Evolutionary conservation across 2,329 filamentous ascomycete genomes (phyloP), one percentile per base, ranked within the genome.

Genomic region (Penicillium sp.): DNA sequence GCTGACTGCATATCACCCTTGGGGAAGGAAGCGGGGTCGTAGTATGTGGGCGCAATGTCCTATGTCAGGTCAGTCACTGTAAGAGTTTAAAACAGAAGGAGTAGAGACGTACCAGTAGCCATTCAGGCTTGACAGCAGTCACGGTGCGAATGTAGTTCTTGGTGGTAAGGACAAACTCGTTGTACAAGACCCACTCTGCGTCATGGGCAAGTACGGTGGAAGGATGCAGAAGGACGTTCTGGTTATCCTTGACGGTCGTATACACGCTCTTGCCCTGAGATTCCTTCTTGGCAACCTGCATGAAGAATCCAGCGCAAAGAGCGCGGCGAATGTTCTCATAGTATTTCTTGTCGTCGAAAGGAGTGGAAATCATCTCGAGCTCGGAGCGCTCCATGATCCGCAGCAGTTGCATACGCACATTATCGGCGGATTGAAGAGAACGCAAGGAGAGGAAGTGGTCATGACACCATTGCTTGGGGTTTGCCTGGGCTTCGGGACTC

Each of bases 81-180:
- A 46, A 39, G 7, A 6, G 24, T 33, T 44, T 4, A 55, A 37
- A 27, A 36, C 47, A 31, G 70, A 54, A 55, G 50, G 18, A 41
- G 37, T 39, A 24, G 40, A n/a, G 55, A 79, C 89, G 78, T 83
- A 93, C 91, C 77, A 98, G 74, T 61, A 99, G 81, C 95, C 95
- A 99, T 77, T 99, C 95, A 0, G 94, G 91, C 74, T 91, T 90
- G 56, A 99, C 89, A 33, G 90, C 88, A 13, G 93, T 98, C 50
- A 97, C 92, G 0, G 92, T 97, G 58, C 96, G 87, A 69, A 99
- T 94, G 76, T 97, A 99, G 79, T 98, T 96, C 85, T 99, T 97
- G 54, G 90, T 95, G 0, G 95, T 99, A 56, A 99, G 85, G 13
- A 99, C 95, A 72, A 98, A 99, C 74, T 99, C 96, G 70, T 98